Base-by-base conservation (phyloP, 202 grass and related monocot species). In the Bolboschoenoplectus hybrid region DNA sequence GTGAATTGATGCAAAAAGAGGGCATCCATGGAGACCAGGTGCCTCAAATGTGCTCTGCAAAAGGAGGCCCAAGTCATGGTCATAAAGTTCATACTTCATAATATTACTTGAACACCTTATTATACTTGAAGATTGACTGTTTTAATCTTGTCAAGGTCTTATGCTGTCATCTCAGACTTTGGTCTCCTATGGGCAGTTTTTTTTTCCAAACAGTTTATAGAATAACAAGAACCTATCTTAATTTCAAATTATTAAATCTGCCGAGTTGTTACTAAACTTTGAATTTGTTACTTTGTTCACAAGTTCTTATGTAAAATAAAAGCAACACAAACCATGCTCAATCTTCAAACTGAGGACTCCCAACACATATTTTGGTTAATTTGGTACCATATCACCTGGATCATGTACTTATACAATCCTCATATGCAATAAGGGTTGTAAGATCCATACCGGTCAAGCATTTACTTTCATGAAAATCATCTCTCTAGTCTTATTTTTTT, bases 401-500 rank as follows among this genome's bases (percentile, higher is more conserved):
- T 46, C 43, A 47, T 16, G 43, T 11, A 72, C 1, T 16, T 1
- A 10, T 68, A 46, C 7, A 72, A 5, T 68, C 16, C 6, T 71
- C 6, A 5, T 26, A 26, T 26, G 26, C 26, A 14, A 67, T 10
- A 4, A 19, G 40, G 10, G 9, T 66, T 77, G 34, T 67, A 34
- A 61, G 51, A 65, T 14, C 61, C 61, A 63, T 87, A 76, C 70
- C 6, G 19, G 57, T 57, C 50, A 86, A 49, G 51, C 71, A 40
- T 17, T 16, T 70, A 84, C 50, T 10, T n/a, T 43, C 17, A 72
- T 77, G 1, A 73, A 53, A 55, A 79, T 78, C 19, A 82, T 20
- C 63, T 20, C 63, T 80, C 11, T 26, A n/a, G 82, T 82, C 9
- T 51, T 26, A 26, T 26, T 26, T 26, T 26, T 26, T 26, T 26